Evolutionary conservation across 331 rosid genomes (phyloP), one percentile per base, ranked within the genome.

Genomic region (Acacia pycnantha): DNA sequence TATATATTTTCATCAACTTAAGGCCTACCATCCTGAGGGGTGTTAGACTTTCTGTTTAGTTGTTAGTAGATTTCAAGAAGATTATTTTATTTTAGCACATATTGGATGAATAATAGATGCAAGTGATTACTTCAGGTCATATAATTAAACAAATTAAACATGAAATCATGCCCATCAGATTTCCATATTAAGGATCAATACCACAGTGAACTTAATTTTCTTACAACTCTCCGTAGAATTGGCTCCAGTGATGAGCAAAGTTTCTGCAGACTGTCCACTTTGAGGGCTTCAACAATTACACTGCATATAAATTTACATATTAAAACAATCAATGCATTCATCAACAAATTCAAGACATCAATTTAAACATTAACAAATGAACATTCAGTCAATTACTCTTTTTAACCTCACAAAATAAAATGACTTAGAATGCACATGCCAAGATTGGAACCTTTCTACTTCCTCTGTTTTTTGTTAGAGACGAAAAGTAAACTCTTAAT

Each of bases 171-270:
- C 72, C 19, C 26, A 74, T 61, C 79, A 71, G 64, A 78, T 56
- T 47, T 80, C 61, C 33, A 74, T 72, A 81, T 64, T 78, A n/a
- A 81, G 50, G 79, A 43, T 78, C 74, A 84, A 72, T 81, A 74
- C 65, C 61, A 74, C 77, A 83, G 77, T 65, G 74, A 85, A 82
- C 29, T 56, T 56, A 56, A 70, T 73, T 78, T 62, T 84, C 97
- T 90, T 90, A 92, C 98, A 81, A 94, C 95, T 92, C 95, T 92
- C 19, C 98, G 94, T 22, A 94, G 93, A 84, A 94, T 88, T 77
- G 98, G 97, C 93, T 94, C 98, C 88, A 94, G 48, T 47, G 98
- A 92, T 40, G 98, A 94, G 87, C 97, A 94, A 80, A 94, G 97
- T 84, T 92, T 94, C 83, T 94, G 98, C 85, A 94, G 88, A 86